Conservation (phyloP, 805 yeast genomes). For the Pichia membranifaciens region DNA sequence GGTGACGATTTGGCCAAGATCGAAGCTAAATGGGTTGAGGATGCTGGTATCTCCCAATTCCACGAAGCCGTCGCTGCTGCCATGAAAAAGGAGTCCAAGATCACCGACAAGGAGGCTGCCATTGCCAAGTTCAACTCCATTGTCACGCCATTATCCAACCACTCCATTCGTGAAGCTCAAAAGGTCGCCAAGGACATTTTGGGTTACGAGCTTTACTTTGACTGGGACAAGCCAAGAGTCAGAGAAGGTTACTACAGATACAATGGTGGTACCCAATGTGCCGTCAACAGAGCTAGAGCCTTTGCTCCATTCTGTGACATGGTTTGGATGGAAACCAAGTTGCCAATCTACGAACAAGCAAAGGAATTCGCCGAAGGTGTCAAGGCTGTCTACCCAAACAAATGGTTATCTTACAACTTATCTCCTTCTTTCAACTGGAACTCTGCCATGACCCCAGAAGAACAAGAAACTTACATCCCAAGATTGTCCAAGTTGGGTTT, state of each 20-base stretch:
- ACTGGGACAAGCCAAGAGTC: constrained; percentile 94
- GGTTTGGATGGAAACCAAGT: constrained; percentile 97
- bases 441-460: constrained; percentile 79
- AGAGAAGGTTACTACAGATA: constrained; percentile 97
- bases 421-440: constrained; percentile 99
- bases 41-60: constrained; percentile 83
- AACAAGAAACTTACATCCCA: constrained; percentile 85
- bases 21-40: constrained; percentile 75
- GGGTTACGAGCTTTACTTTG: constrained; percentile 79
- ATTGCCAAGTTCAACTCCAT: constrained; percentile 58
- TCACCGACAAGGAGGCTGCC: constrained; percentile 55
- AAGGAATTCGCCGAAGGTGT: constrained; percentile 93
- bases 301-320: constrained; percentile 92
- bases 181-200: constrained; percentile 65
- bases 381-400: constrained; percentile 69
- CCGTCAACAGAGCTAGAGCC: constrained; percentile 93
- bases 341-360: constrained; percentile 91
- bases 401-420: constrained; percentile 95
- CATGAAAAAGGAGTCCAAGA: constrained; percentile 50
- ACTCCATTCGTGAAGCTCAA: constrained; percentile 77
- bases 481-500: constrained; percentile 85
- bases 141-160: constrained; percentile 70
- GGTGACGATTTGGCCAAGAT: constrained; percentile 66
- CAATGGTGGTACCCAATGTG: constrained; percentile 95
- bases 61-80: constrained; percentile 87